phyloP scores from a whole-genome alignment of 2,329 filamentous ascomycete genomes.

The Colletotrichum viniferum region DNA sequence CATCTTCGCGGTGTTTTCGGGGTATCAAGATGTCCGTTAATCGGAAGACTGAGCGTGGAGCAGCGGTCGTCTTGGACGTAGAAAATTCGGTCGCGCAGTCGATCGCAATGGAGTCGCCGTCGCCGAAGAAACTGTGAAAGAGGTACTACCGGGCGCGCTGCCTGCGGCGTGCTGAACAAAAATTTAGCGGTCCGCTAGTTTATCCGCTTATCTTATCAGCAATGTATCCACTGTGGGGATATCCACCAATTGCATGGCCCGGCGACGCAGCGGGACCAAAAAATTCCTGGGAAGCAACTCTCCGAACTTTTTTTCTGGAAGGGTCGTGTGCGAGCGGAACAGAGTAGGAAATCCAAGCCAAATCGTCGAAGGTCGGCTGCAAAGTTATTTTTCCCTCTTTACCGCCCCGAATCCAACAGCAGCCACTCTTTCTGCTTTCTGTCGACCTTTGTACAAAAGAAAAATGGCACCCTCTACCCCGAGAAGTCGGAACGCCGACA shows the following conservation, averaged over 20 bases:
- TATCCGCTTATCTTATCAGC: conserved; percentile 24
- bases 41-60: neutral
- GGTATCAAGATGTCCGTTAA: neutral
- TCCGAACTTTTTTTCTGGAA: conserved; percentile 22
- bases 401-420: neutral
- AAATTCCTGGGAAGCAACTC: conserved; percentile 21
- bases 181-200: conserved; percentile 17
- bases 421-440: neutral
- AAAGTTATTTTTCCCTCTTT: neutral
- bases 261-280: conserved; percentile 21
- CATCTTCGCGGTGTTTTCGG: conserved; percentile 62
- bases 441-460: conserved; percentile 24
- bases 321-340: conserved; percentile 6
- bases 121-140: conserved; percentile 6
- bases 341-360: conserved; percentile 13
- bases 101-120: neutral
- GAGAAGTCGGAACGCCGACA: conserved; percentile 38
- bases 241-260: conserved; percentile 16
- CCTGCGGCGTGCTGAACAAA: conserved; percentile 1
- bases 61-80: neutral
- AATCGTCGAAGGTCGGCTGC: conserved; percentile 1
- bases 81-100: neutral
- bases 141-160: neutral
- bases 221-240: neutral
- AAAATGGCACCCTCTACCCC: conserved; percentile 38